These are phyloP conservation scores for Eutrema yunnanense DNA, from an alignment of 345 rosid genomes.

Conservation along the genomic window DNA sequence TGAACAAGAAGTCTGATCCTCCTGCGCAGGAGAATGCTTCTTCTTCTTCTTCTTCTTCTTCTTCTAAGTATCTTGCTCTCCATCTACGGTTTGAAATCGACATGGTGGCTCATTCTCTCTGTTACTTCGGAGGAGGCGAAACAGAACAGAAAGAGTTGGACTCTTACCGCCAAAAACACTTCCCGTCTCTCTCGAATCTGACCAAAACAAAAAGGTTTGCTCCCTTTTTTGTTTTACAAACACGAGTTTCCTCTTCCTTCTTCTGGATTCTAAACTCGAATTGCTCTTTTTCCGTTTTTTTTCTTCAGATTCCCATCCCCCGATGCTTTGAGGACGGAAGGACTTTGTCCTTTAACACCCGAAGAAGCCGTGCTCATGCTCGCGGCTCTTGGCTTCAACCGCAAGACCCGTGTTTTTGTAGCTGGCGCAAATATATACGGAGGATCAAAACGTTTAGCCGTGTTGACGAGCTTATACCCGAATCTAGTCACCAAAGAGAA, in stretches of 20 bases:
- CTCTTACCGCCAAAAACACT: constrained; percentile 76
- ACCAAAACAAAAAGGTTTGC: constrained; percentile 55
- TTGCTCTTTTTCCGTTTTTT: background rate
- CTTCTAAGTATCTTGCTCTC: constrained; percentile 67
- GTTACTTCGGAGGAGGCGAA: constrained; percentile 90
- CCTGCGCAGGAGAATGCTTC: background rate
- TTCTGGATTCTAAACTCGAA: background rate
- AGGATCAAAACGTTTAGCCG: constrained; percentile 51
- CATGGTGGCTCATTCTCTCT: constrained; percentile 96
- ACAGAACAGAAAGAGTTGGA: constrained; percentile 69
- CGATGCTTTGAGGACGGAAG: constrained; percentile 63
- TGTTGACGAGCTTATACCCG: constrained; percentile 76
- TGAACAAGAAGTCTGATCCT: constrained; percentile 24
- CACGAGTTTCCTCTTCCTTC: background rate
- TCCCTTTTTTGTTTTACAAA: background rate
- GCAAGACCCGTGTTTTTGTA: constrained; percentile 64
- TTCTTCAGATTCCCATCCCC: constrained; percentile 76
- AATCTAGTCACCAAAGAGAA: constrained; percentile 83
- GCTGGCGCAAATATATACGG: constrained; percentile 94
- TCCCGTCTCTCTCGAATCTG: constrained; percentile 64
- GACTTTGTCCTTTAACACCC: constrained; percentile 87
- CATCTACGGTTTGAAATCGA: constrained; percentile 95
- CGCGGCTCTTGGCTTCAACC: constrained; percentile 86
- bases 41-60: constrained; percentile 24
- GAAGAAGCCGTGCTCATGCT: constrained; percentile 94